These are phyloP conservation scores for Lyophyllum shimeji DNA, from an alignment of 768 basidiomycete species.

Conservation along the genomic window DNA sequence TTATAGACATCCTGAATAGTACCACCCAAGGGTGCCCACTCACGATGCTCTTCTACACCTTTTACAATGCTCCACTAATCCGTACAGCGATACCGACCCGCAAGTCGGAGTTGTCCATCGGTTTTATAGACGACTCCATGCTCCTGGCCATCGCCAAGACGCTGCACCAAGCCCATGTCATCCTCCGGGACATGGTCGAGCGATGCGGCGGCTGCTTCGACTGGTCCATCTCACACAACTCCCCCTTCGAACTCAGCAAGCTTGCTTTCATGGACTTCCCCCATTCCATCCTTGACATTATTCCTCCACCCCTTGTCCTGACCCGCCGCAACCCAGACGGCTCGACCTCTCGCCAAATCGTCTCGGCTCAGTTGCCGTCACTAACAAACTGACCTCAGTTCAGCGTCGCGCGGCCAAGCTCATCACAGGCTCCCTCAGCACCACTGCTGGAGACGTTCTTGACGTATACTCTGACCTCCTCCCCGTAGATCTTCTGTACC, in stretches of 20 bases:
- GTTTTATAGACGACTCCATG: constrained; percentile 16
- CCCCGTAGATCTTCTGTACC: background rate
- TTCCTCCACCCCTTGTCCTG: constrained; percentile 1
- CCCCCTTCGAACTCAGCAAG: constrained; percentile 30
- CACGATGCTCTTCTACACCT: constrained; percentile 24
- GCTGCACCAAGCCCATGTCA: constrained; percentile 20
- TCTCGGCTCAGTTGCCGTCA: background rate
- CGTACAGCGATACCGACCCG: background rate
- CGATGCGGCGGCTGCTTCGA: constrained; percentile 19
- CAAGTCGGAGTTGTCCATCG: background rate
- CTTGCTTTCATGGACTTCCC: constrained; percentile 26
- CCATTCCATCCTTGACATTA: background rate
- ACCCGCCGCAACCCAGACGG: background rate
- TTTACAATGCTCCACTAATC: constrained; percentile 26
- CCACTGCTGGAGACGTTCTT: background rate
- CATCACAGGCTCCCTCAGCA: constrained; percentile 5
- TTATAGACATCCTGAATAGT: constrained; percentile 19
- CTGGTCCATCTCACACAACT: constrained; percentile 28
- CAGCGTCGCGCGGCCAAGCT: constrained; percentile 4
- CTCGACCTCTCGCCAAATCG: background rate
- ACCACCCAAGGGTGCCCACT: constrained; percentile 27
- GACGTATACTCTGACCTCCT: background rate
- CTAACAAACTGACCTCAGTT: background rate
- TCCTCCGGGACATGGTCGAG: constrained; percentile 25
- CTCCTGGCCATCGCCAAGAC: constrained; percentile 21